A percentile compares a stretch with the other conserved stretches of the same genome.
Conservation (phyloP, 768 basidiomycete species). For the Paxillus involutus region DNA sequence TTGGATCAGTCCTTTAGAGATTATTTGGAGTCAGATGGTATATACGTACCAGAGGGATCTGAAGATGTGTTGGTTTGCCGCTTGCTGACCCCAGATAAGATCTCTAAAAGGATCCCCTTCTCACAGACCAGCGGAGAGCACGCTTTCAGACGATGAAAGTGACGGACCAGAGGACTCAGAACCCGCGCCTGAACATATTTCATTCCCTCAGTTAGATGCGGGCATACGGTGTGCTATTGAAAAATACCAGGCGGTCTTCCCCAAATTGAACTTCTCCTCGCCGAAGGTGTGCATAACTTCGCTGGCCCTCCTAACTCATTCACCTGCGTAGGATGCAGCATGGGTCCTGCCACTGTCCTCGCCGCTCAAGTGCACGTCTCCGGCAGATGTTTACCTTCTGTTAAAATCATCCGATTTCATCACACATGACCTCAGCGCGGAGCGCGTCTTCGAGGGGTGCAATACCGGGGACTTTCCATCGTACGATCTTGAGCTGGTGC, state of each 20-base stretch:
- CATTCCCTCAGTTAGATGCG: constrained; percentile 82
- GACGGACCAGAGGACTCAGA: constrained; percentile 39
- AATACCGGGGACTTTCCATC: constrained; percentile 9
- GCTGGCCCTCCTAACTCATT: not conserved
- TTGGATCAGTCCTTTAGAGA: constrained; percentile 59
- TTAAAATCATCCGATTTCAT: constrained; percentile 93
- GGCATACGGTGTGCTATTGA: constrained; percentile 65
- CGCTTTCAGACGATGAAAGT: constrained; percentile 59
- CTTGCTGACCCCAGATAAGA: not conserved
- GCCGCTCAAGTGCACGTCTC: constrained; percentile 83
- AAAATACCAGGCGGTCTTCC: constrained; percentile 83
- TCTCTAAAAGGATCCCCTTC: not conserved
- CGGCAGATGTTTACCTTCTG: constrained; percentile 87
- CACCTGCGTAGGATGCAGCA: constrained; percentile 68
- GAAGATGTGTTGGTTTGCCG: constrained; percentile 62
- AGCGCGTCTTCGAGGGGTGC: constrained; percentile 70
- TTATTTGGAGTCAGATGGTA: constrained; percentile 83
- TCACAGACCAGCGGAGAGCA: constrained; percentile 50
- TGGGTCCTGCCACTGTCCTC: constrained; percentile 87
- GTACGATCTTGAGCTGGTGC: constrained; percentile 79
- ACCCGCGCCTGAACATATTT: constrained; percentile 41
- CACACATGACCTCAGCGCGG: constrained; percentile 67
- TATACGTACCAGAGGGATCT: constrained; percentile 79
- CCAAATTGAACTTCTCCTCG: constrained; percentile 96
- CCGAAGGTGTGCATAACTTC: constrained; percentile 60